Evolutionary conservation across 2,329 filamentous ascomycete genomes (phyloP), one percentile per base, ranked within the genome.

Genomic region (Aspergillus felis): DNA sequence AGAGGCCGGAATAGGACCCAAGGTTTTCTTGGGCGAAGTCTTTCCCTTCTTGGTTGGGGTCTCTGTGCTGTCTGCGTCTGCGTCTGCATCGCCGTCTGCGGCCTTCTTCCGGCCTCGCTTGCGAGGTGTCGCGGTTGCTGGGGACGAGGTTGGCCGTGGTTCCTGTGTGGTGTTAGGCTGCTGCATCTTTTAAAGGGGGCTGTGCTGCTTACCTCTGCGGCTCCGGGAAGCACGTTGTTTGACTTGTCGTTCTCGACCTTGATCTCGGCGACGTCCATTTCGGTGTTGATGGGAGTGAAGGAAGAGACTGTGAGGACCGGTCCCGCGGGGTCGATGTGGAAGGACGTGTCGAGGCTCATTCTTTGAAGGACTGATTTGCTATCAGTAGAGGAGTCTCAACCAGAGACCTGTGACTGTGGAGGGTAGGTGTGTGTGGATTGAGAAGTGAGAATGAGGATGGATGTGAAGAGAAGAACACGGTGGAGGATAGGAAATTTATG

Each of bases 51-150:
- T 67, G 17, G 48, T 47, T 1, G 61, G 59, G 1, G 60, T 50
- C 2, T 47, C 48, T 17, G 42, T 12, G 12, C 3, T 24, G 8
- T 53, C 22, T n/a, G n/a, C 3, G 42, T 54, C 54, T 5, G 24
- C 46, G 12, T 54, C 54, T 6, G 24, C 46, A 12, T 44, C 50
- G 22, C 51, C 32, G 6, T 55, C 12, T 12, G 42, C 29, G 22
- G 57, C 54, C 24, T 54, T 47, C 54, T 68, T 68, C 35, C 61
- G 60, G 35, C 61, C 59, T 35, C 66, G 62, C 42, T 69, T 70
- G 50, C 61, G 60, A 12, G 65, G 64, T 8, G 63, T 65, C 1
- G 10, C 22, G 5, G 50, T 54, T 12, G 55, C 44, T 32, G 29
- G 25, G 25, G 32, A 2, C 5, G n/a, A 25, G 32, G 22, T 17